Evolutionary conservation across 2,329 filamentous ascomycete genomes (phyloP).

Genomic region (Neopestalotiopsis clavispora): DNA sequence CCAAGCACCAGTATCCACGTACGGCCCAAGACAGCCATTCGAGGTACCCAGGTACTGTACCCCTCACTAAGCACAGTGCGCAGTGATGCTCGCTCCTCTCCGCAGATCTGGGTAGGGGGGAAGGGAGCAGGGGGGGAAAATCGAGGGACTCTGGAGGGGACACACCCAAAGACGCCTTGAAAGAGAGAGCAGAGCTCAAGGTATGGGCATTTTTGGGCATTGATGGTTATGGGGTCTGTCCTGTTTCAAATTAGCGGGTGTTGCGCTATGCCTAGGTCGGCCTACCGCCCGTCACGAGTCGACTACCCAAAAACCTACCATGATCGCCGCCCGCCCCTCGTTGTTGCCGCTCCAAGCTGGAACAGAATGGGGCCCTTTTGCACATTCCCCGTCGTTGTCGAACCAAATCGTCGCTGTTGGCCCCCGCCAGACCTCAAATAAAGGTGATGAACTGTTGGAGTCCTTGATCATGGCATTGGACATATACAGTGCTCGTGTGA

Average conservation of each 20-base stretch:
- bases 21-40: neutral
- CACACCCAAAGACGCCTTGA: neutral
- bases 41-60: neutral
- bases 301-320: constrained; percentile 23
- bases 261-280: constrained; percentile 29
- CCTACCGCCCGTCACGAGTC: constrained; percentile 30
- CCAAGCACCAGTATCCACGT: neutral
- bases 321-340: constrained; percentile 12
- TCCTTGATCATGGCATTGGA: neutral
- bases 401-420: neutral
- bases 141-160: neutral
- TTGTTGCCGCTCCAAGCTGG: neutral
- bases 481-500: neutral
- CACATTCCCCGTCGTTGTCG: neutral
- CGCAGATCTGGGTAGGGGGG: neutral
- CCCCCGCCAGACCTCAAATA: neutral
- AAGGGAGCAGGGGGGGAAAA: neutral
- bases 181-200: constrained; percentile 1
- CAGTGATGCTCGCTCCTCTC: neutral
- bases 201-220: constrained; percentile 29
- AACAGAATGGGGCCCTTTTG: neutral
- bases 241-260: constrained; percentile 37
- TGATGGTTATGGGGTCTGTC: constrained; percentile 31
- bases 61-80: constrained; percentile 1
- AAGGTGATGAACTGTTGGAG: neutral